Evolutionary conservation across 306 rosid genomes (phyloP).

Genomic region (Styphnolobium japonicum): DNA sequence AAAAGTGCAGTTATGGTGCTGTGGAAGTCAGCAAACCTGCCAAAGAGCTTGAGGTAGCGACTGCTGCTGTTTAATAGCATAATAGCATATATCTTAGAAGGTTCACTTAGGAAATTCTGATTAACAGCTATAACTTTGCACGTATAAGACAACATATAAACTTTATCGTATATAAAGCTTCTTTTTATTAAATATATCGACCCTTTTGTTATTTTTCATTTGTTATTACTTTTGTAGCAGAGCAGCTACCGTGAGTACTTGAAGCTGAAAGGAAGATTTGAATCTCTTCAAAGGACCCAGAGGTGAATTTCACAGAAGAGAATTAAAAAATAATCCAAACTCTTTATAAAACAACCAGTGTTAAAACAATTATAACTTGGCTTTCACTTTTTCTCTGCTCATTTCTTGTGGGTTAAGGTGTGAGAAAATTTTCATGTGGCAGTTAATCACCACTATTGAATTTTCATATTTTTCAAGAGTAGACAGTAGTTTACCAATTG

Average conservation of each 20-base stretch:
- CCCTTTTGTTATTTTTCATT: constrained; percentile 15
- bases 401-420: neutral
- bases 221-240: constrained; percentile 42
- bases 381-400: neutral
- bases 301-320: constrained; percentile 49
- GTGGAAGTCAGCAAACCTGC: constrained; percentile 77
- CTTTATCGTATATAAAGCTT: neutral
- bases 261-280: constrained; percentile 81
- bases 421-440: neutral
- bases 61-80: neutral
- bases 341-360: neutral
- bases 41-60: constrained; percentile 86
- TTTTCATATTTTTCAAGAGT: neutral
- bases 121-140: neutral
- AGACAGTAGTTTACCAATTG: neutral
- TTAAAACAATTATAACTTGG: neutral
- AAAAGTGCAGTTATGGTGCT: constrained; percentile 91
- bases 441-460: neutral
- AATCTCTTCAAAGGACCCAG: constrained; percentile 88
- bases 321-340: neutral
- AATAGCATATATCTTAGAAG: neutral
- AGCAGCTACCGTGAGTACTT: constrained; percentile 88
- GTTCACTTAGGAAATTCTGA: neutral
- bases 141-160: neutral
- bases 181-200: neutral